Evolutionary conservation across 768 basidiomycete species (phyloP), one percentile per base, ranked within the genome.

Genomic region (Rhodocollybia butyracea): DNA sequence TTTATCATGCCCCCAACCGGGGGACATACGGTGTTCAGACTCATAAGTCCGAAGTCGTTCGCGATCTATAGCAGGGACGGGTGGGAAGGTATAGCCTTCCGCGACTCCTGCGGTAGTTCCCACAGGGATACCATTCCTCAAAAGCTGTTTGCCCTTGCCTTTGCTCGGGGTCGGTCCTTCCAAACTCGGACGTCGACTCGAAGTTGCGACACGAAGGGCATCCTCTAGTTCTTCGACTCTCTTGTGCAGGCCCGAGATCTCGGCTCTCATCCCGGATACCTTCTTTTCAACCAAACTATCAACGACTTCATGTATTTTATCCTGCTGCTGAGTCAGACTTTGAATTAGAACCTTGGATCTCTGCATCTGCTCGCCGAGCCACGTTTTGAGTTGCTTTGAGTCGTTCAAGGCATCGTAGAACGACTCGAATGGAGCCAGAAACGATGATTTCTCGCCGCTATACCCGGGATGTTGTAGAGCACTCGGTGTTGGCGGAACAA

Each of bases 361-460:
- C 59, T 82, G 78, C 31, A 92, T 70, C 68, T 93, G 90, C 42
- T 89, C 87, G 22, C 76, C 73, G 6, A 94, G 76, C 86, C 90
- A 91, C 34, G 67, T 63, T 70, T 92, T 91, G 55, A 94, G 80
- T 63, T 89, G 83, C 64, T 83, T 85, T 15, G 88, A 84, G 66
- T 92, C 92, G 53, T 85, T 80, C 30, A 94, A 80, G 3, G 90
- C 86, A 57, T 94, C 91, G 65, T 92, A 94, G 68, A 94, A 94
- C 50, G 79, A 68, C 63, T 88, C 89, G 60, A 94, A 94, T 2
- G 89, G 91, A 0, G 86, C 83, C 46, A 94, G 71, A 68, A 94
- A 94, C 19, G 89, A 85, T 1, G 81, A 74, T 66, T 87, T 90
- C 63, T 87, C 86, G 22, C 80, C 79, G 10, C 79, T 63, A 63